These are phyloP conservation scores for Cercospora citrullina DNA, from an alignment of 2,329 filamentous ascomycete genomes.

Conservation along the genomic window DNA sequence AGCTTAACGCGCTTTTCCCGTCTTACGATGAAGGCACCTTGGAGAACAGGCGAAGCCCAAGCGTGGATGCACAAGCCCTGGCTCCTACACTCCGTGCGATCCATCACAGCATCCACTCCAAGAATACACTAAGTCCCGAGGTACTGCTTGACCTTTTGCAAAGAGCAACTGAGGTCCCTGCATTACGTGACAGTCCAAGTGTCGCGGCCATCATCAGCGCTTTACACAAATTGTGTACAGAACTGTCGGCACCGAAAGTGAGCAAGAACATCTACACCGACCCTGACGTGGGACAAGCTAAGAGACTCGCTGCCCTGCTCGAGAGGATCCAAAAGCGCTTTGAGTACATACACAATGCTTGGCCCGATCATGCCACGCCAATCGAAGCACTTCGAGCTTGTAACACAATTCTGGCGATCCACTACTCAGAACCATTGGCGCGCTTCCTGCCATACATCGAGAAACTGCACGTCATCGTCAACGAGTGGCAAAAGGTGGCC, in stretches of 20 bases:
- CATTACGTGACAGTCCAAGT: constrained; percentile 5
- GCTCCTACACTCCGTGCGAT: constrained; percentile 29
- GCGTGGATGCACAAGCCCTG: constrained; percentile 26
- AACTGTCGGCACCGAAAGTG: constrained; percentile 1
- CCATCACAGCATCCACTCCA: constrained; percentile 26
- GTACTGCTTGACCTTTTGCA: constrained; percentile 25
- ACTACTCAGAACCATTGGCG: constrained; percentile 79
- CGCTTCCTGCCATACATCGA: constrained; percentile 85
- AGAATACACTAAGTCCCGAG: constrained; percentile 6
- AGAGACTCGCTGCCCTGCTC: constrained; percentile 69
- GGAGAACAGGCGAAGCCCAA: not conserved
- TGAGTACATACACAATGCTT: constrained; percentile 62
- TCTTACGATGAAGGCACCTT: constrained; percentile 61
- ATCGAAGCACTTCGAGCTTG: constrained; percentile 75
- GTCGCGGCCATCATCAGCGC: constrained; percentile 7
- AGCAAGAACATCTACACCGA: constrained; percentile 79
- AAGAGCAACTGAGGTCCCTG: constrained; percentile 10
- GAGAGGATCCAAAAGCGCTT: constrained; percentile 72
- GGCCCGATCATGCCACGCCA: constrained; percentile 76
- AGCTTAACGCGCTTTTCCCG: constrained; percentile 81
- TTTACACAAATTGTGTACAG: constrained; percentile 9
- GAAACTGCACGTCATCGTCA: constrained; percentile 77
- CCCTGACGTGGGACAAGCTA: constrained; percentile 72
- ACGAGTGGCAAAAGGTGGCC: constrained; percentile 95
- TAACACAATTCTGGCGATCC: constrained; percentile 71